Conservation (phyloP, 306 rosid species). For the Glycine latifolia region DNA sequence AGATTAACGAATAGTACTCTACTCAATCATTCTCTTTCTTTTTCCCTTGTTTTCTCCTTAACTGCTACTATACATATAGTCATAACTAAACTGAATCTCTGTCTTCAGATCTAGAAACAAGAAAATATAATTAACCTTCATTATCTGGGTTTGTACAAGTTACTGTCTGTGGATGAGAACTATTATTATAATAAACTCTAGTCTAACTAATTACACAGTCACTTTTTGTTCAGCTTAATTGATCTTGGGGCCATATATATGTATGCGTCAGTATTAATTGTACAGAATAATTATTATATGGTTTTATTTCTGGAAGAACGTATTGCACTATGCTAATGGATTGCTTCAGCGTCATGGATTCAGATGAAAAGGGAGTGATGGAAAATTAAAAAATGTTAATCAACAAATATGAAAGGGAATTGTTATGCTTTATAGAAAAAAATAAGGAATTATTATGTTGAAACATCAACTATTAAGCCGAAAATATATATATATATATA, state of each 20-base stretch:
- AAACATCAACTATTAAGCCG: not conserved
- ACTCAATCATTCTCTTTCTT: not conserved
- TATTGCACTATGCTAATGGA: not conserved
- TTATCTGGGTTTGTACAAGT: too few relatives aligned
- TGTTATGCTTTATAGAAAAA: too few relatives aligned
- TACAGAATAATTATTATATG: not conserved
- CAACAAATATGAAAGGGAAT: not conserved
- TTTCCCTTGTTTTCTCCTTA: not conserved
- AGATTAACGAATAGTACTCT: not conserved
- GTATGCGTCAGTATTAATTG: not conserved
- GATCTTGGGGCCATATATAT: not conserved
- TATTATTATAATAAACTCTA: not conserved
- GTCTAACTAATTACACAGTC: not conserved
- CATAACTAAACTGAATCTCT: not conserved
- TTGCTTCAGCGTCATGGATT: not conserved
- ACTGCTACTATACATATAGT: too few relatives aligned
- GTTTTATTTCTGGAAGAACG: not conserved
- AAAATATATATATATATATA: not conserved
- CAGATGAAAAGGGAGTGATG: not conserved
- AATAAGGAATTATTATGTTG: too few relatives aligned
- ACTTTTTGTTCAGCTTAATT: conserved; percentile 5
- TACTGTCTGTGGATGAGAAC: too few relatives aligned
- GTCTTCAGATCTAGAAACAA: not conserved
- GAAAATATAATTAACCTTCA: not conserved
- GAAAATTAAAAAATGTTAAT: not conserved